Percentiles rank a stretch among this genome's conserved stretches.
phyloP scores from a whole-genome alignment of 2,329 filamentous ascomycete species.

The Colletotrichum godetiae region DNA sequence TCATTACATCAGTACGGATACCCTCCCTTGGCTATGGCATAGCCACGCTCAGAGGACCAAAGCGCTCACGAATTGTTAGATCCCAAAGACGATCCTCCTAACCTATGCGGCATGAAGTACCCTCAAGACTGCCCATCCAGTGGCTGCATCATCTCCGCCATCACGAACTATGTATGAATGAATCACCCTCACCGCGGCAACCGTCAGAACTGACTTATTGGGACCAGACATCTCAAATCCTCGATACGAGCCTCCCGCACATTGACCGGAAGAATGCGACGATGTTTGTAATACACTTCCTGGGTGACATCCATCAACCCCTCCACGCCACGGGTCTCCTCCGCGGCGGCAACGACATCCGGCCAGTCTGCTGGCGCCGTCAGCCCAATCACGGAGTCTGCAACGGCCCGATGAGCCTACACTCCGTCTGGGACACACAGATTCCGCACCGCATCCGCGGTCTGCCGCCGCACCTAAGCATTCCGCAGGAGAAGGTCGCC shows the following conservation, averaged over 20 bases:
- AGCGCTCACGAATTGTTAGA: conserved; percentile 4
- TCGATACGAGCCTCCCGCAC: conserved; percentile 41
- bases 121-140: conserved; percentile 34
- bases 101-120: conserved; percentile 34
- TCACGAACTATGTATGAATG: conserved; percentile 31
- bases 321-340: conserved; percentile 35
- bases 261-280: conserved; percentile 38
- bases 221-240: conserved; percentile 27
- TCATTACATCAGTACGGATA: conserved; percentile 34
- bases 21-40: neutral
- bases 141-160: conserved; percentile 35
- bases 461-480: conserved; percentile 21
- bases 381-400: conserved; percentile 25
- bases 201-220: neutral
- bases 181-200: neutral
- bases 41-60: neutral
- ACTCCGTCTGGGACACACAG: conserved; percentile 36
- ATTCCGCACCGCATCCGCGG: conserved; percentile 34
- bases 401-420: conserved; percentile 31
- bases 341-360: conserved; percentile 36
- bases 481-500: conserved; percentile 27
- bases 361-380: conserved; percentile 34
- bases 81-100: conserved; percentile 32
- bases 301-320: conserved; percentile 36
- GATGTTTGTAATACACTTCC: conserved; percentile 38